Percentiles rank a stretch among this genome's conserved stretches.
These are phyloP conservation scores for Colletotrichum sp. DNA, from an alignment of 2,329 filamentous ascomycete species.

Conservation along the genomic window DNA sequence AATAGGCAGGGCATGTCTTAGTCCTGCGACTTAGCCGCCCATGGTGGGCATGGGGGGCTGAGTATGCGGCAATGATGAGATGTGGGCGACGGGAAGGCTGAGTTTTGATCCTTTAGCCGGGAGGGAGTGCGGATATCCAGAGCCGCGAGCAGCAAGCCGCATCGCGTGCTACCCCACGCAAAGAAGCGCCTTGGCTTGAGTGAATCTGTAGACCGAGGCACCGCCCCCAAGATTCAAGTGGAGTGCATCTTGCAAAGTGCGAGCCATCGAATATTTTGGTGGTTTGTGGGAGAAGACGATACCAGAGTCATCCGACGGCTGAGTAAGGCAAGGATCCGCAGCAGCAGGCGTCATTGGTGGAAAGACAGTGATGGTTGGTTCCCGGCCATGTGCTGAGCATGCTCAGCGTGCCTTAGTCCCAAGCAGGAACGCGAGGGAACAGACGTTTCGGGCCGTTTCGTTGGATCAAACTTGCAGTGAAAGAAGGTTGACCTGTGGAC, in stretches of 20 bases:
- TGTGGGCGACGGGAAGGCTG: conserved; percentile 21
- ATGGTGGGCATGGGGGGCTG: conserved; percentile 11
- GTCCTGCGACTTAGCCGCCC: conserved; percentile 3
- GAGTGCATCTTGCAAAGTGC: background rate
- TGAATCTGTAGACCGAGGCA: background rate
- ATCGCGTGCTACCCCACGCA: conserved; percentile 16
- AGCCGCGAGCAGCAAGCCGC: conserved; percentile 24
- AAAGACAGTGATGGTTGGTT: background rate
- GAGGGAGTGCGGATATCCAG: conserved; percentile 21
- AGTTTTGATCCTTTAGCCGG: background rate
- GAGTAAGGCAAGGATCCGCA: background rate
- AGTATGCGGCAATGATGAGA: conserved; percentile 14
- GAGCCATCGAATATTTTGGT: background rate
- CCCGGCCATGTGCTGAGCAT: conserved; percentile 7
- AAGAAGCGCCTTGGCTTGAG: conserved; percentile 6
- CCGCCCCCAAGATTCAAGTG: conserved; percentile 8
- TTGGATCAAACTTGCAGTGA: background rate
- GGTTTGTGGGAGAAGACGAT: background rate
- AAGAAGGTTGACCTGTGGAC: background rate
- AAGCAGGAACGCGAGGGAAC: conserved; percentile 8
- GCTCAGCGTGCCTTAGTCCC: conserved; percentile 4
- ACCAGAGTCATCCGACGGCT: background rate
- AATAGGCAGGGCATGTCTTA: background rate
- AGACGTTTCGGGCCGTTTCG: conserved; percentile 1
- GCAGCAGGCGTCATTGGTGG: conserved; percentile 7